Base-by-base conservation (phyloP, 2,329 filamentous ascomycete genomes). In the Aspergillus sp. region DNA sequence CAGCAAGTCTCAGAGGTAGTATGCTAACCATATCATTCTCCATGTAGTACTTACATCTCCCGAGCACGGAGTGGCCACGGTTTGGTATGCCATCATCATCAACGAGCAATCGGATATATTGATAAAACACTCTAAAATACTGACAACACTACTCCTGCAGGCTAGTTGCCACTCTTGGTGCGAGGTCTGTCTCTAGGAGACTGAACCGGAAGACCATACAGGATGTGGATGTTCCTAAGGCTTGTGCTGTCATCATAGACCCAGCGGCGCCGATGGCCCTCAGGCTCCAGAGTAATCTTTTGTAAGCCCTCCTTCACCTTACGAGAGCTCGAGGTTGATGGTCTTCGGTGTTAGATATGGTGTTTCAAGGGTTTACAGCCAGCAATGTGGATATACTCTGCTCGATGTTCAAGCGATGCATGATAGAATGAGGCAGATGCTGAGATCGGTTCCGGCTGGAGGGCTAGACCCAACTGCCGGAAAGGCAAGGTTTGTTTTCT, bases 11-110 rank as follows among this genome's bases (percentile, higher is more conserved):
- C 12, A 43, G 22, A 9, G 22, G 0, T 5, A 30, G 17, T 11
- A 51, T 42, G 53, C 68, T 74, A 32, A 74, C 61, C 3, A 13
- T 30, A 36, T 12, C 55, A 20, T 45, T 32, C 39, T 53, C 50
- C 0, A 24, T 36, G 13, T 58, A 87, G 85, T 99, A 58, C 85
- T 99, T 55, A 95, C 88, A 3, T 93, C 85, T 61, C 87, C 87
- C 69, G 89, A 95, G 72, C 90, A 97, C 83, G 95, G 95, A 55
- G 90, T 99, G 56, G 89, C 93, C 13, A 99, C 93, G 2, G 88
- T 99, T 59, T 99, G 95, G 93, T 96, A 81, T 68, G 84, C 32
- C 42, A 5, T 32, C 30, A 17, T 48, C 4, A 17, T 48, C 15
- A 4, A n/a, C n/a, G n/a, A 34, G 11, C 34, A 5, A 30, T 15